phyloP scores from a whole-genome alignment of 2,329 filamentous ascomycete genomes.

The Penicillium fuscoglaucum region DNA sequence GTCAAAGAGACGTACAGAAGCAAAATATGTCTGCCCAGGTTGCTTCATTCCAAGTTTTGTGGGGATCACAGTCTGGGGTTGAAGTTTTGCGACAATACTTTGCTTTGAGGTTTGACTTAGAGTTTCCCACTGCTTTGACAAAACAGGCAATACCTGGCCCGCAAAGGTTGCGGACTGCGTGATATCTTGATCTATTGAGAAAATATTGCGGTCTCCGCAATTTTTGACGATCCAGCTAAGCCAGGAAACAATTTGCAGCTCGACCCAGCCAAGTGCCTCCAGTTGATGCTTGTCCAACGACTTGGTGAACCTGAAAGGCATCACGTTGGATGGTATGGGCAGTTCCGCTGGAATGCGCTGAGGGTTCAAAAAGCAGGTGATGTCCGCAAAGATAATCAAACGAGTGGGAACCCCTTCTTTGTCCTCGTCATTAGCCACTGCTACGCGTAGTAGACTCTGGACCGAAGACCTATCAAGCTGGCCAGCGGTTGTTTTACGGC shows the following conservation, averaged over 20 bases:
- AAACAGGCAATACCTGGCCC: slow-evolving; percentile 69
- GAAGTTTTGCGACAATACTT: slow-evolving; percentile 64
- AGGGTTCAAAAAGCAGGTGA: slow-evolving; percentile 73
- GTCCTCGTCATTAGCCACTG: slow-evolving; percentile 57
- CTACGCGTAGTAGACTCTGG: slow-evolving; percentile 72
- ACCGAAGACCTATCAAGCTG: slow-evolving; percentile 71
- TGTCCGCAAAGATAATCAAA: slow-evolving; percentile 74
- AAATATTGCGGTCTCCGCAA: slow-evolving; percentile 55
- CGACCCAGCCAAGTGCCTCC: slow-evolving; percentile 79
- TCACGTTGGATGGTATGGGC: slow-evolving; percentile 76
- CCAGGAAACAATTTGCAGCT: slow-evolving; percentile 84
- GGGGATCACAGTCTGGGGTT: slow-evolving; percentile 73
- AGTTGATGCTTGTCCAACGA: slow-evolving; percentile 66
- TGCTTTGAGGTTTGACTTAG: slow-evolving; percentile 66
- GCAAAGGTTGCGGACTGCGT: slow-evolving; percentile 73
- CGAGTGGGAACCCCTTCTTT: slow-evolving; percentile 61
- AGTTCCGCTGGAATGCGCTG: slow-evolving; percentile 77
- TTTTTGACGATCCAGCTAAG: slow-evolving; percentile 75
- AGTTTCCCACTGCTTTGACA: slow-evolving; percentile 91
- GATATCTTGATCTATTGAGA: slow-evolving; percentile 66
- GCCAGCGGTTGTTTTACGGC: slow-evolving; percentile 67
- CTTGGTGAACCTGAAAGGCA: slow-evolving; percentile 81
- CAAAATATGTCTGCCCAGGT: slow-evolving; percentile 85
- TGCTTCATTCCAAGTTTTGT: slow-evolving; percentile 88
- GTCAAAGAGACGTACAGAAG: slow-evolving; percentile 90